Conservation (phyloP, 495 filamentous ascomycete genomes). For the Penicillium desertorum region DNA sequence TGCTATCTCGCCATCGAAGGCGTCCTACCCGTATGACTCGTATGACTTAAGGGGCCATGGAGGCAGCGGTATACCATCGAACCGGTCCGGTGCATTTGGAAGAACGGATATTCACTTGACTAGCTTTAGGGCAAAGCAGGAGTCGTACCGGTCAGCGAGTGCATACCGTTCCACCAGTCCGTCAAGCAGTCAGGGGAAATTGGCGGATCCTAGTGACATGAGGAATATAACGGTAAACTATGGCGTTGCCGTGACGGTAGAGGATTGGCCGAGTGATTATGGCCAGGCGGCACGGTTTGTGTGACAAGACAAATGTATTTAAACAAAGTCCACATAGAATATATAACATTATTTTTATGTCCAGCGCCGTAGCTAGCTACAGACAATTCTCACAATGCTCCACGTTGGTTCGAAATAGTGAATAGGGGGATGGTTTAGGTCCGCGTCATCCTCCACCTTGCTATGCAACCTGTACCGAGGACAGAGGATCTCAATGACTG, state of each 20-base stretch:
- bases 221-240: constrained; percentile 15
- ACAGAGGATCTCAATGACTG: no score
- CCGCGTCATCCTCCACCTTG: no score
- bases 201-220: constrained; percentile 2
- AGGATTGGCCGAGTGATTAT: constrained; percentile 10
- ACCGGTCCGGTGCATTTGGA: not conserved
- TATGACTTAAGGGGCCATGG: constrained; percentile 9
- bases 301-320: not conserved
- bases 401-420: no score
- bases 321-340: no score
- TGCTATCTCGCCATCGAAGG: constrained; percentile 10
- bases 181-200: constrained; percentile 19
- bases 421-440: no score
- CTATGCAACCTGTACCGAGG: no score
- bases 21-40: constrained; percentile 20
- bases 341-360: no score
- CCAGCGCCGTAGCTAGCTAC: no score
- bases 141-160: constrained; percentile 12
- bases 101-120: constrained; percentile 9
- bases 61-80: constrained; percentile 16
- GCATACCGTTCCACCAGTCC: constrained; percentile 17
- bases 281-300: not conserved
- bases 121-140: not conserved
- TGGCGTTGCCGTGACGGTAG: constrained; percentile 11
- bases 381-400: no score